A percentile compares a stretch with the other conserved stretches of the same genome.
These are phyloP conservation scores for Darksidea phi DNA, from an alignment of 495 filamentous ascomycete species.

Conservation along the genomic window DNA sequence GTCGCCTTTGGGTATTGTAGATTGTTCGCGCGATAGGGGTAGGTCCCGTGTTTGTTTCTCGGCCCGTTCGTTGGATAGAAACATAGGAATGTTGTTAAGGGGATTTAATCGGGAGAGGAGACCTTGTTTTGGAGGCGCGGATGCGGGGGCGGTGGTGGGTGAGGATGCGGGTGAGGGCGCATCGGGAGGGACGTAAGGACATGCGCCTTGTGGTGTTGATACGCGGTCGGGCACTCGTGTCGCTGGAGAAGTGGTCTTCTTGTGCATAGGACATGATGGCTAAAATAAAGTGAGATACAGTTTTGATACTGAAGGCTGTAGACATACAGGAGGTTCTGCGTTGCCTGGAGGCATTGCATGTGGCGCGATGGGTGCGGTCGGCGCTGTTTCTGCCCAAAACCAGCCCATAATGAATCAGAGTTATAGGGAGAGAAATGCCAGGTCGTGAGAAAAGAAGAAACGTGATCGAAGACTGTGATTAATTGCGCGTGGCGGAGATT, in stretches of 20 bases:
- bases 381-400: slow-evolving; percentile 87
- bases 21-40: slow-evolving; percentile 72
- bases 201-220: slow-evolving; percentile 49
- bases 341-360: slow-evolving; percentile 46
- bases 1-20: slow-evolving; percentile 82
- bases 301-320: neutral
- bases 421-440: neutral
- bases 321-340: slow-evolving; percentile 68
- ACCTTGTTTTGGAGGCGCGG: slow-evolving; percentile 36
- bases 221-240: slow-evolving; percentile 41
- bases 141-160: slow-evolving; percentile 42
- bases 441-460: neutral
- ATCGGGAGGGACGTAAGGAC: slow-evolving; percentile 47
- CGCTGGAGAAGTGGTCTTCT: slow-evolving; percentile 52
- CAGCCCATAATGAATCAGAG: slow-evolving; percentile 70
- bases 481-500: slow-evolving; percentile 20
- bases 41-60: slow-evolving; percentile 69
- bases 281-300: slow-evolving; percentile 47
- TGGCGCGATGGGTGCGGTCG: slow-evolving; percentile 46
- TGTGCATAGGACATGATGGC: slow-evolving; percentile 92
- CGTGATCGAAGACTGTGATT: slow-evolving; percentile 1
- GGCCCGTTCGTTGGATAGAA: slow-evolving; percentile 74
- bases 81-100: slow-evolving; percentile 92
- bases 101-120: slow-evolving; percentile 76
- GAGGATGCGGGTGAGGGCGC: slow-evolving; percentile 50